phyloP scores from a whole-genome alignment of 345 rosid species.

The Mangifera indica region DNA sequence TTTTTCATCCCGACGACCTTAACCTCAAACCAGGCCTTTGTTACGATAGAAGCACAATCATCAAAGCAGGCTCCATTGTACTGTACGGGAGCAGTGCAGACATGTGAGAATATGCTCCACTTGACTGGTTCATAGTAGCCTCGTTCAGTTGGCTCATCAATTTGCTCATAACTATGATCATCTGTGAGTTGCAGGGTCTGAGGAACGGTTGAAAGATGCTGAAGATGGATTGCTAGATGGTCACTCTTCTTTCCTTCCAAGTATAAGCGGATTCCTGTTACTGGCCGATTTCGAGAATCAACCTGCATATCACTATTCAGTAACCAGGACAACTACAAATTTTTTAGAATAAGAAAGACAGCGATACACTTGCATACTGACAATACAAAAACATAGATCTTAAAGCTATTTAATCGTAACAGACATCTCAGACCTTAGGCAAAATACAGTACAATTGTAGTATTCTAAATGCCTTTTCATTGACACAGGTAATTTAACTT shows the following conservation, averaged over 20 bases:
- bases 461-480: not conserved
- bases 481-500: not conserved
- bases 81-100: constrained; percentile 84
- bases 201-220: constrained; percentile 77
- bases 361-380: not conserved
- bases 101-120: constrained; percentile 92
- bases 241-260: constrained; percentile 89
- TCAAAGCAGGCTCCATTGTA: constrained; percentile 56
- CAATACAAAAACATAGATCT: not conserved
- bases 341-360: constrained; percentile 9
- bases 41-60: constrained; percentile 71
- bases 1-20: constrained; percentile 78
- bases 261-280: constrained; percentile 83
- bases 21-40: constrained; percentile 93
- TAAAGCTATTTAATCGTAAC: not conserved
- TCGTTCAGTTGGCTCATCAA: constrained; percentile 44
- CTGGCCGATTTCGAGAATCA: constrained; percentile 76
- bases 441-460: not conserved
- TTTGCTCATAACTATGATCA: constrained; percentile 50
- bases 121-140: constrained; percentile 83
- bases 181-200: constrained; percentile 55
- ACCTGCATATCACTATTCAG: constrained; percentile 43
- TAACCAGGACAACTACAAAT: constrained; percentile 6
- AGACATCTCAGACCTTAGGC: not conserved
- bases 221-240: constrained; percentile 86